Conservation (phyloP, 2,329 filamentous ascomycete genomes). For the Zasmidium citrigriseum region DNA sequence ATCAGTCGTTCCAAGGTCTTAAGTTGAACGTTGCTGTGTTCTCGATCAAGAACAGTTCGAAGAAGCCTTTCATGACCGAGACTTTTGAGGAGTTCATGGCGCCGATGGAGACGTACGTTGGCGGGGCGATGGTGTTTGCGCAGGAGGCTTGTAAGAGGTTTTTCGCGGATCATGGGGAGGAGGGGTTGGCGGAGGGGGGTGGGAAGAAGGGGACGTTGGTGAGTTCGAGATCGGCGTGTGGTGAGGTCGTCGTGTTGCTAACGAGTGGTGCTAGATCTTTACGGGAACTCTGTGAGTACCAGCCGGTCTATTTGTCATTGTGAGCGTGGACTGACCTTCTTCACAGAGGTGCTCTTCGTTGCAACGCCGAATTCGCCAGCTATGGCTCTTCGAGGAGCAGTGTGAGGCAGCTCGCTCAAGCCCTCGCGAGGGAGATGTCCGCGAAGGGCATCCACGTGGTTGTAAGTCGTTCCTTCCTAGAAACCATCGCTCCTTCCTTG, state of each 20-base stretch:
- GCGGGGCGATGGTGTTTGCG: conserved; percentile 57
- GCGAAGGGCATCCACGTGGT: conserved; percentile 59
- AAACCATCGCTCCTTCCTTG: not conserved
- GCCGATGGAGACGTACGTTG: conserved; percentile 54
- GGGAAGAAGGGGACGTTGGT: conserved; percentile 55
- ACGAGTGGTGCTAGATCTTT: not conserved
- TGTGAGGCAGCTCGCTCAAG: conserved; percentile 58
- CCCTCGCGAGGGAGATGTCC: conserved; percentile 58
- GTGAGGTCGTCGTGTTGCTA: not conserved
- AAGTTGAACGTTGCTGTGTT: conserved; percentile 56
- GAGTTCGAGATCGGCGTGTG: no score
- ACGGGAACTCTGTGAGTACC: not conserved
- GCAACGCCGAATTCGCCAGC: conserved; percentile 55
- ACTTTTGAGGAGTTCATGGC: conserved; percentile 52
- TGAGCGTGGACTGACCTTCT: not conserved
- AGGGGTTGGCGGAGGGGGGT: conserved; percentile 47
- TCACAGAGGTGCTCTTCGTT: conserved; percentile 41
- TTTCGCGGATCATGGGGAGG: conserved; percentile 54
- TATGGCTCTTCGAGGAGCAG: conserved; percentile 57
- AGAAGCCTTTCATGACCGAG: conserved; percentile 58
- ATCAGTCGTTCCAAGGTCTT: conserved; percentile 50
- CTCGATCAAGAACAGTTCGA: conserved; percentile 57
- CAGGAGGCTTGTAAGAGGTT: conserved; percentile 55
- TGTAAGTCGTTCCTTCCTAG: conserved; percentile 6
- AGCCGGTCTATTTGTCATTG: not conserved